A percentile compares a stretch with the other conserved stretches of the same genome.
These are phyloP conservation scores for Suillus lakei DNA, from an alignment of 768 basidiomycete genomes.

Conservation along the genomic window DNA sequence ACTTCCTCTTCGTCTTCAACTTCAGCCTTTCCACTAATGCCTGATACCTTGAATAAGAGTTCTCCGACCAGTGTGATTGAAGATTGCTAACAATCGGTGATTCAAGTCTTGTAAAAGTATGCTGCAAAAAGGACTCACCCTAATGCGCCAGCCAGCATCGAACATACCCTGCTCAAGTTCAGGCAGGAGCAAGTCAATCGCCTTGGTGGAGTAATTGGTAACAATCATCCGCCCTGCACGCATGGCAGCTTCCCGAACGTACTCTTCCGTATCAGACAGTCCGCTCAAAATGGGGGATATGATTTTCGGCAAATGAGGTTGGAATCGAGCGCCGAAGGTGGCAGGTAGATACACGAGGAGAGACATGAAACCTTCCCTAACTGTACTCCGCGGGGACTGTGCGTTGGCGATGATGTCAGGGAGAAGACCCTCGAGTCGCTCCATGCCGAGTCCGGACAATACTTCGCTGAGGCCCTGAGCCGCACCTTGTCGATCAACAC, in stretches of 20 bases:
- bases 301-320: conserved; percentile 94
- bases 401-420: conserved; percentile 95
- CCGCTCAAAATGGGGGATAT: conserved; percentile 91
- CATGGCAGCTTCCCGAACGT: conserved; percentile 97
- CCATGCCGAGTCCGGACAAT: conserved; percentile 95
- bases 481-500: conserved; percentile 96
- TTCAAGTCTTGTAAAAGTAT: conserved; percentile 3
- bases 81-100: conserved; percentile 65
- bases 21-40: conserved; percentile 88
- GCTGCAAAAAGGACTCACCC: conserved; percentile 54
- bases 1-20: conserved; percentile 72
- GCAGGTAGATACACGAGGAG: conserved; percentile 93
- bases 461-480: conserved; percentile 98
- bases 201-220: conserved; percentile 88
- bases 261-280: conserved; percentile 91
- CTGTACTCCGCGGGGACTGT: conserved; percentile 85
- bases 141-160: conserved; percentile 92
- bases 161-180: conserved; percentile 96
- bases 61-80: conserved; percentile 97
- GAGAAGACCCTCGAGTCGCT: conserved; percentile 89
- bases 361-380: conserved; percentile 98
- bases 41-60: conserved; percentile 94
- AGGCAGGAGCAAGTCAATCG: conserved; percentile 91
- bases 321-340: conserved; percentile 95
- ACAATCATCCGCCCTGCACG: conserved; percentile 98